phyloP scores from a whole-genome alignment of 2,329 filamentous ascomycete genomes.

The Endocalyx cinctus region DNA sequence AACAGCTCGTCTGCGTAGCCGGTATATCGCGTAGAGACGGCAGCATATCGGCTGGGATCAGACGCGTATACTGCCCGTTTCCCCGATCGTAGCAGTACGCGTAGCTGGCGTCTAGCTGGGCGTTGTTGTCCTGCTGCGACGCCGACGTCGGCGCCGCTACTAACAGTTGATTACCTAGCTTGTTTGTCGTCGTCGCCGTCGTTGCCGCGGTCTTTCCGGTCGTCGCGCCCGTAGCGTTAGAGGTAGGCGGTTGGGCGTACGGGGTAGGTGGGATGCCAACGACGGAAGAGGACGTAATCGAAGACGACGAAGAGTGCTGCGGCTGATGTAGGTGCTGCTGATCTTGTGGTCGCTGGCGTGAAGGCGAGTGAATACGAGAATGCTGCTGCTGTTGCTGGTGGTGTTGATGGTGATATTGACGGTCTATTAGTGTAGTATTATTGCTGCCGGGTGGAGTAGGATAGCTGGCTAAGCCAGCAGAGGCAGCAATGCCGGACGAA shows the following conservation, averaged over 20 bases:
- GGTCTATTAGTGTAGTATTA: too few relatives aligned
- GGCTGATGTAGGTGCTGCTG: neutral
- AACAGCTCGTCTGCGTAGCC: conserved; percentile 30
- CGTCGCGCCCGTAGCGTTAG: too few relatives aligned
- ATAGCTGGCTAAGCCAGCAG: too few relatives aligned
- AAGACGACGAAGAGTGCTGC: neutral
- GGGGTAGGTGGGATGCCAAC: neutral
- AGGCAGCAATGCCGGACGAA: too few relatives aligned
- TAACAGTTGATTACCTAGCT: too few relatives aligned
- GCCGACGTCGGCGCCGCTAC: neutral
- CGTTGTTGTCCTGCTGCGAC: conserved; percentile 13
- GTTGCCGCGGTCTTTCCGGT: too few relatives aligned
- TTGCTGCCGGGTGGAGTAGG: too few relatives aligned
- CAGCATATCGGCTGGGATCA: conserved; percentile 53
- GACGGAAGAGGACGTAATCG: neutral
- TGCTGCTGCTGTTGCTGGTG: neutral
- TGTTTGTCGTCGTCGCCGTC: too few relatives aligned
- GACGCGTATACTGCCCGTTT: conserved; percentile 48
- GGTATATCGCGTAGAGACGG: conserved; percentile 42
- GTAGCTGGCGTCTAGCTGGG: conserved; percentile 28
- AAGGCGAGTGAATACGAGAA: neutral
- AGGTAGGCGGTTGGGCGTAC: too few relatives aligned
- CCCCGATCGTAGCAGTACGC: conserved; percentile 50
- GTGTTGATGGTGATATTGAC: neutral
- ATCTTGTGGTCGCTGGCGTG: neutral